phyloP scores from a whole-genome alignment of 108 stramenopile genomes.

The Poteriospumella lacustris region DNA sequence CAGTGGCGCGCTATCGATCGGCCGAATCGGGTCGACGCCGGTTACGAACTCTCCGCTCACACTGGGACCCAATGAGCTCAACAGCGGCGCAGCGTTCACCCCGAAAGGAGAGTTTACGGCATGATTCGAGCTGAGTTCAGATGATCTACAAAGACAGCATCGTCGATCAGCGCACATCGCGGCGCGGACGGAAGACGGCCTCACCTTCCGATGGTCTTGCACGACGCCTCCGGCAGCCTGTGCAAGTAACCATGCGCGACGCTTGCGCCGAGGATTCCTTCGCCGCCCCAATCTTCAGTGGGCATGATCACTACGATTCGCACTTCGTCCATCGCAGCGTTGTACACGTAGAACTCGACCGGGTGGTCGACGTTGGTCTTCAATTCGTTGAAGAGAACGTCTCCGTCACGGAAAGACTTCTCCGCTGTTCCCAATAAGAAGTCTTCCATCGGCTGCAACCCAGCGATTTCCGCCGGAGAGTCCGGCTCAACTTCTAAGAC shows the following conservation, averaged over 20 bases:
- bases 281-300: constrained; percentile 73
- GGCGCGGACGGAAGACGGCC: no score
- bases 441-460: constrained; percentile 44
- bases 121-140: no score
- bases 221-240: constrained; percentile 62
- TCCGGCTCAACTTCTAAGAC: constrained; percentile 32
- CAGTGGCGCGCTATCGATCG: no score
- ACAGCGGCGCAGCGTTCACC: no score
- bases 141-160: no score
- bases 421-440: constrained; percentile 44
- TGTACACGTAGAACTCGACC: constrained; percentile 88
- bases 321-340: constrained; percentile 74
- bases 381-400: constrained; percentile 63
- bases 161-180: no score
- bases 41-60: no score
- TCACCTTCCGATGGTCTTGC: constrained; percentile 1
- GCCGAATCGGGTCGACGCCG: no score
- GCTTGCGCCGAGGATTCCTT: constrained; percentile 78
- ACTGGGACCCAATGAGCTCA: no score
- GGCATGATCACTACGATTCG: constrained; percentile 79
- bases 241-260: constrained; percentile 86
- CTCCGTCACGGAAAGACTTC: constrained; percentile 44
- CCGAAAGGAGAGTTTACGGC: no score
- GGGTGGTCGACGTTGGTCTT: constrained; percentile 64
- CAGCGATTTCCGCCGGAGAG: constrained; percentile 50